These are phyloP conservation scores for Emericellopsis cladophorae DNA, from an alignment of 2,329 filamentous ascomycete genomes.

Conservation along the genomic window DNA sequence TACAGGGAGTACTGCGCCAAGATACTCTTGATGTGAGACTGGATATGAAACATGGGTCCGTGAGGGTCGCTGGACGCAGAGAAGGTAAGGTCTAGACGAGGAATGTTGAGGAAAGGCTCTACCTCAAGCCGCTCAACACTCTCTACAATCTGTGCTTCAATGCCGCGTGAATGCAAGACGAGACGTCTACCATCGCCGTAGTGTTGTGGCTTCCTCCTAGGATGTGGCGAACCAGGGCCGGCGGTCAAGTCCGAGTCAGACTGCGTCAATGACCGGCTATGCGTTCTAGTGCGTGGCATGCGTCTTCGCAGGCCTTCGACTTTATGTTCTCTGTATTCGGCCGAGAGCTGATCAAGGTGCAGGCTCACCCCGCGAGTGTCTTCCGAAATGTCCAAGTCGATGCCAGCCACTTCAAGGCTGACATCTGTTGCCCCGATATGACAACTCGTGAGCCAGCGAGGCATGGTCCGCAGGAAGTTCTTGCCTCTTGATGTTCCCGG, in stretches of 20 bases:
- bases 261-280: slow-evolving; percentile 57
- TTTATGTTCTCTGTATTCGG: slow-evolving; percentile 78
- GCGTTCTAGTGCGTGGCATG: slow-evolving; percentile 54
- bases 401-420: slow-evolving; percentile 78
- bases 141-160: slow-evolving; percentile 88
- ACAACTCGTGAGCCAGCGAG: slow-evolving; percentile 73
- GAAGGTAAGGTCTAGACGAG: slow-evolving; percentile 75
- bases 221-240: slow-evolving; percentile 21
- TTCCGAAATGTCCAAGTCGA: slow-evolving; percentile 72
- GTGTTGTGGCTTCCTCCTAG: slow-evolving; percentile 39
- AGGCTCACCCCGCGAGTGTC: slow-evolving; percentile 73
- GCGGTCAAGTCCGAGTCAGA: slow-evolving; percentile 50
- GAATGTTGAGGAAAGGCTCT: slow-evolving; percentile 77
- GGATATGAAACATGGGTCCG: slow-evolving; percentile 78
- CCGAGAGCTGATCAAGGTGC: slow-evolving; percentile 76
- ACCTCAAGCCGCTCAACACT: slow-evolving; percentile 71
- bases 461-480: slow-evolving; percentile 67
- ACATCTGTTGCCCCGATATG: slow-evolving; percentile 81
- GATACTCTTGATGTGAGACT: slow-evolving; percentile 67
- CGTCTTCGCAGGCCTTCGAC: slow-evolving; percentile 50
- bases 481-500: slow-evolving; percentile 37
- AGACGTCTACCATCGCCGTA: slow-evolving; percentile 67
- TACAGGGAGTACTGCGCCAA: slow-evolving; percentile 86
- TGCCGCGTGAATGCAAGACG: slow-evolving; percentile 64
- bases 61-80: slow-evolving; percentile 77